phyloP scores from a whole-genome alignment of 2,329 filamentous ascomycete genomes.

The Fusarium sp. region DNA sequence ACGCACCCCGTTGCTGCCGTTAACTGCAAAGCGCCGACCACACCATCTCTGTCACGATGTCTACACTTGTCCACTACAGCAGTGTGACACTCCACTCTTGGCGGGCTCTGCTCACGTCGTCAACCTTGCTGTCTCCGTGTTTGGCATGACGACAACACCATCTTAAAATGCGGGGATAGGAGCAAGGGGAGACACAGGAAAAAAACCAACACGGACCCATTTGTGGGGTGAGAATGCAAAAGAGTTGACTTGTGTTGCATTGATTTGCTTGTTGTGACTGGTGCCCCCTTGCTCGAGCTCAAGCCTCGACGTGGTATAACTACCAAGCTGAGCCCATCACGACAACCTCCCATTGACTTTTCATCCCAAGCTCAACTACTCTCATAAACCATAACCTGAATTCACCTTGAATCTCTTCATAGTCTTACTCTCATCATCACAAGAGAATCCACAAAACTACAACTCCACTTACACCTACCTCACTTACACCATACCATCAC shows the following conservation, averaged over 20 bases:
- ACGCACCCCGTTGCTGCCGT: slow-evolving; percentile 39
- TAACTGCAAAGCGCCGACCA: slow-evolving; percentile 44
- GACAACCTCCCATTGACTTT: slow-evolving; percentile 25
- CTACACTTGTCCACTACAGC: no score
- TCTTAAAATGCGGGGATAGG: slow-evolving; percentile 40
- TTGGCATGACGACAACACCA: slow-evolving; percentile 33
- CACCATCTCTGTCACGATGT: slow-evolving; percentile 5
- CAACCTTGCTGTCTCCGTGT: not conserved
- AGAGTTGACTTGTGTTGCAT: slow-evolving; percentile 7
- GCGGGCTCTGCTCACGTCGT: no score
- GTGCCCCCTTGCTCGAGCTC: slow-evolving; percentile 1
- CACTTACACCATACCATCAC: slow-evolving; percentile 27
- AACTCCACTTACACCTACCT: slow-evolving; percentile 12
- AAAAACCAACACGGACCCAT: slow-evolving; percentile 23
- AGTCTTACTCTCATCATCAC: slow-evolving; percentile 1
- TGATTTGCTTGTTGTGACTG: slow-evolving; percentile 30
- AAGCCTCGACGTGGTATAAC: slow-evolving; percentile 35
- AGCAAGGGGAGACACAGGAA: slow-evolving; percentile 6
- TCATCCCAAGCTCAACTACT: slow-evolving; percentile 13
- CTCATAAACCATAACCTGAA: not conserved
- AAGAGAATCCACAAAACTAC: slow-evolving; percentile 8
- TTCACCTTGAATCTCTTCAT: slow-evolving; percentile 1
- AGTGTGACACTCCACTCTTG: no score
- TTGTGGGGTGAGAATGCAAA: slow-evolving; percentile 42
- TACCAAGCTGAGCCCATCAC: slow-evolving; percentile 37